Base-by-base conservation (phyloP, 208 protist species). In the Leptomonas seymouri region DNA sequence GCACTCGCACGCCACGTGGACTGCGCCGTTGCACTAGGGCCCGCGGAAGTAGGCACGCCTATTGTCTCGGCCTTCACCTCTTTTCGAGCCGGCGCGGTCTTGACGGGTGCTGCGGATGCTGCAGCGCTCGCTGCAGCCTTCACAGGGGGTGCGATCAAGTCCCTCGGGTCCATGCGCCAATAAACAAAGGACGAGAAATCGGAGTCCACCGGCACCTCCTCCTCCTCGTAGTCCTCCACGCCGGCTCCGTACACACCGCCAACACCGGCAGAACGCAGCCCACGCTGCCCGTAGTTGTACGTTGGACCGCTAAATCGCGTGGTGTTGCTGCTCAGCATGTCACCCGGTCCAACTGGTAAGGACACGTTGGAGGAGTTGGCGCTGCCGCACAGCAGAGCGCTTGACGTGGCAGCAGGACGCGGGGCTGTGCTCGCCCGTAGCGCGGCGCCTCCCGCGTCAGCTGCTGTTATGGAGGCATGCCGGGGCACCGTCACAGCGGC, bases 111-210 rank as follows among this genome's bases (percentile, higher is more conserved):
- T n/a, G n/a, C n/a, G n/a, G n/a, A n/a, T n/a, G 45, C 31, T 27
- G 12, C 20, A 9, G 57, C 20, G 30, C 12, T 46, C 18, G 56
- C 9, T 39, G 58, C 58, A 2, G 30, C 60, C n/a, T 59, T 36
- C 64, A 54, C 42, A 2, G 64, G 8, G 0, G 48, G 42, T 5
- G 45, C 41, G 34, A 91, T 73, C 16, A 94, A 45, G 53, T 82
- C 80, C 0, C 41, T n/a, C 30, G 90, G 92, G 59, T 83, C 78
- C 25, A 92, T 66, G 63, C 85, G 82, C 92, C 92, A 97, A 66
- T 86, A 95, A 31, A 84, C 81, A 61, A 83, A 95, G 2, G 77
- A 81, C 61, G 83, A 71, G 68, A 91, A 97, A 16, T 97, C 90
- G 3, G 76, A 49, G 50, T 93, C 87, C 14, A 80, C 62, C 21